phyloP scores from a whole-genome alignment of 1,284 basidiomycete genomes.

The Ceratobasidium sp. region DNA sequence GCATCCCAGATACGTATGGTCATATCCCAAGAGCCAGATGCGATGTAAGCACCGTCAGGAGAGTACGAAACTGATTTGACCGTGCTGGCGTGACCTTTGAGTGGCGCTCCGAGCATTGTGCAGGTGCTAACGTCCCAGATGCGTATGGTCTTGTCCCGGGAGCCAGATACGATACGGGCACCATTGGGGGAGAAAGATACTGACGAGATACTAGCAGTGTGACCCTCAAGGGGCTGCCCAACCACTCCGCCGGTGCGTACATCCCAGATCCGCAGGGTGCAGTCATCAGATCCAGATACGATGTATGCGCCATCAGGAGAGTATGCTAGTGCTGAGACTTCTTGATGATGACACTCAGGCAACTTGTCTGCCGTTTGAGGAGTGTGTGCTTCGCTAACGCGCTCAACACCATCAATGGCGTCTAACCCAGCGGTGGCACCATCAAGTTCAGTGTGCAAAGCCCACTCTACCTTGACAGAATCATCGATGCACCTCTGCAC shows the following conservation, averaged over 20 bases:
- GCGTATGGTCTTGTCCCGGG: background rate
- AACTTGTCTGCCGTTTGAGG: no score
- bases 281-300: background rate
- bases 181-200: background rate
- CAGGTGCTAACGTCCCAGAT: no score
- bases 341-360: no score
- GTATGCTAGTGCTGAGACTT: no score
- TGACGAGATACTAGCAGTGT: background rate
- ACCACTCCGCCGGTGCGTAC: background rate
- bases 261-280: background rate
- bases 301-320: background rate
- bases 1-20: slow-evolving; percentile 12
- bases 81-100: no score
- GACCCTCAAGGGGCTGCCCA: background rate
- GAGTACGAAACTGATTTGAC: no score
- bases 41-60: background rate
- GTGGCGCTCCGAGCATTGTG: no score
- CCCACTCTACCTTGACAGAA: no score
- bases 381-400: background rate
- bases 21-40: background rate
- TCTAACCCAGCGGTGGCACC: background rate
- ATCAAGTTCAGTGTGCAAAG: background rate
- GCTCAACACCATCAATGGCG: background rate
- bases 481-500: no score
- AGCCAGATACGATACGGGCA: background rate